phyloP scores from a whole-genome alignment of 73 alveolate species.

The Durusdinium trenchii region DNA sequence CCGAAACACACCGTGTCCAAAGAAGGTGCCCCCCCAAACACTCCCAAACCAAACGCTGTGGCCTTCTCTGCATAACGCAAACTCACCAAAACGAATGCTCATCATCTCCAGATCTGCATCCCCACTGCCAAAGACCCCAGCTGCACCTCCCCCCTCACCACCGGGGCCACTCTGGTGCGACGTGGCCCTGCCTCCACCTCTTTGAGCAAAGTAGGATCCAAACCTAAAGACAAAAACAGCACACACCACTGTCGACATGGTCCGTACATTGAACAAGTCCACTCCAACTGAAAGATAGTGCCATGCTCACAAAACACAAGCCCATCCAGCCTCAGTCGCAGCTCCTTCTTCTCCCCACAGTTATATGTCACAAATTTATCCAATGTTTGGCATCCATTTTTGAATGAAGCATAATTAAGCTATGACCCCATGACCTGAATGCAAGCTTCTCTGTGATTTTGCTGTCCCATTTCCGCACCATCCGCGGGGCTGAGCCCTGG shows the following conservation, averaged over 20 bases:
- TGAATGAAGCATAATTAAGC: too few relatives aligned
- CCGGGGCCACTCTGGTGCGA: neutral
- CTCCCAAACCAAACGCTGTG: neutral
- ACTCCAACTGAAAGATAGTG: too few relatives aligned
- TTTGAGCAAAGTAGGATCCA: slow-evolving; percentile 74
- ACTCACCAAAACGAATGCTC: neutral
- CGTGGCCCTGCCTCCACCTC: slow-evolving; percentile 21
- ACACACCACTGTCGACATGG: neutral
- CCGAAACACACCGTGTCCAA: too few relatives aligned
- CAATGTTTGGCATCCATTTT: too few relatives aligned
- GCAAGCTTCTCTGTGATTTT: too few relatives aligned
- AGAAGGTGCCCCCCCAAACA: neutral
- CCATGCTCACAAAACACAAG: too few relatives aligned
- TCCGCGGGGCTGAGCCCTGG: neutral
- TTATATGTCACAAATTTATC: too few relatives aligned
- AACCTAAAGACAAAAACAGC: neutral
- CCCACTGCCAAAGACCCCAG: neutral
- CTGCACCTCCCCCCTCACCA: neutral
- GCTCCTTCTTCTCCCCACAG: too few relatives aligned
- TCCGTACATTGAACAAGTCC: too few relatives aligned
- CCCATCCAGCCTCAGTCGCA: too few relatives aligned
- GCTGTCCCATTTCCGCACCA: neutral
- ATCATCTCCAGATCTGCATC: neutral
- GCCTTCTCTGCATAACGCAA: neutral
- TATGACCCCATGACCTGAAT: too few relatives aligned